Evolutionary conservation across 345 rosid species (phyloP), one percentile per base, ranked within the genome.

Genomic region (Brassica cretica): DNA sequence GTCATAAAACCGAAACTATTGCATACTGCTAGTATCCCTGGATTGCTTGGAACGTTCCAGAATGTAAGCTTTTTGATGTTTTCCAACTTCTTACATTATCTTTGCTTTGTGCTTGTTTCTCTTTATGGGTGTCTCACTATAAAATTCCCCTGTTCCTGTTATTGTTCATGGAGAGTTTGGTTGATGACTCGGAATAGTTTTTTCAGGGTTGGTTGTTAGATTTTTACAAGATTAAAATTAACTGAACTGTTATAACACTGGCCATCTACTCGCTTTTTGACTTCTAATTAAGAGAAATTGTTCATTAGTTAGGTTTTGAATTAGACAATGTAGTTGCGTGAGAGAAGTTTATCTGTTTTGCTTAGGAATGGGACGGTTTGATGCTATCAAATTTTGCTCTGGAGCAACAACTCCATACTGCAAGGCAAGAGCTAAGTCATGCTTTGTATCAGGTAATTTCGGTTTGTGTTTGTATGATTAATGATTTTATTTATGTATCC

Each of bases 381-480:
- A 92, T 91, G 98, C 85, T 94, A 55, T 90, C 99, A 30, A 93
- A 95, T 83, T 95, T 88, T 86, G 90, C 99, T 4, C 76, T 93
- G 90, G 99, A 95, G 84, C 98, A 93, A 83, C 98, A 95, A 82
- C 82, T 95, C 46, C 99, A 93, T 76, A 87, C 93, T n/a, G 98
- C 99, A 30, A 89, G 99, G 83, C 97, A 93, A 84, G 99, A 95
- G 86, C 87, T 95, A 73, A 95, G 98, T 79, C 98, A 94, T 87
- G 98, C 97, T 14, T 80, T 94, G 35, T 93, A 94, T 85, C 98
- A 94, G 98, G 99, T 94, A 83, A 74, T 33, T 24, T 71, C 3
- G 29, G 37, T 64, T 62, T 46, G 15, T 49, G 49, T 68, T 46
- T 68, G 53, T 64, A 33, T 46, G 44, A 62, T 4, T 14, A 46